Evolutionary conservation across 1,284 basidiomycete species (phyloP).

Genomic region (Grifola frondosa): DNA sequence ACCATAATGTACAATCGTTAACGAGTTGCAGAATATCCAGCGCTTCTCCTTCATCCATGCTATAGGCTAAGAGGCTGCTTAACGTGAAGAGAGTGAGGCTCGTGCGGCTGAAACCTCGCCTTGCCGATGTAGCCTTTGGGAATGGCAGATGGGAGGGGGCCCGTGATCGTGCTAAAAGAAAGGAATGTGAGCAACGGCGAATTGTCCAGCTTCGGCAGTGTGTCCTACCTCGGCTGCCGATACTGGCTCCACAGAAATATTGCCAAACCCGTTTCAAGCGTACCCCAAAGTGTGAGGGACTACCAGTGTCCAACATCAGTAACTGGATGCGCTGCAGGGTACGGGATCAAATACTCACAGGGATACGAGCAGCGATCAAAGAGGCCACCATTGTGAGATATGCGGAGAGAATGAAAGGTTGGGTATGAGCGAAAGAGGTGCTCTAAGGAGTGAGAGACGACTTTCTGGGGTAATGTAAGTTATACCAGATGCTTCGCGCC

Average conservation of each 20-base stretch:
- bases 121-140: constrained; percentile 27
- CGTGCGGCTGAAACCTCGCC: constrained; percentile 20
- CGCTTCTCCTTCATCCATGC: too few species aligned
- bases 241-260: constrained; percentile 25
- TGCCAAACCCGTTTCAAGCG: constrained; percentile 25
- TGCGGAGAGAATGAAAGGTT: constrained; percentile 9
- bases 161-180: constrained; percentile 16
- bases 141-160: constrained; percentile 26
- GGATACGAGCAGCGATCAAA: constrained; percentile 22
- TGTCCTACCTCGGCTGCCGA: constrained; percentile 24
- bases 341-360: constrained; percentile 26
- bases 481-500: constrained; percentile 7
- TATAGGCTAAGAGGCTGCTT: constrained; percentile 15
- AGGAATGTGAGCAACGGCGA: background rate
- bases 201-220: background rate
- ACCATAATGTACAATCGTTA: constrained; percentile 21
- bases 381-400: constrained; percentile 18
- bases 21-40: constrained; percentile 17
- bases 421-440: constrained; percentile 8
- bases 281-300: constrained; percentile 26
- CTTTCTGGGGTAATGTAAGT: constrained; percentile 18
- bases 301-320: constrained; percentile 5
- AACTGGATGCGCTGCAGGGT: background rate
- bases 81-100: constrained; percentile 15
- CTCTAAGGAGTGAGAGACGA: constrained; percentile 4